Base-by-base conservation (phyloP, 2,329 filamentous ascomycete species). In the Fusarium mundagurra region DNA sequence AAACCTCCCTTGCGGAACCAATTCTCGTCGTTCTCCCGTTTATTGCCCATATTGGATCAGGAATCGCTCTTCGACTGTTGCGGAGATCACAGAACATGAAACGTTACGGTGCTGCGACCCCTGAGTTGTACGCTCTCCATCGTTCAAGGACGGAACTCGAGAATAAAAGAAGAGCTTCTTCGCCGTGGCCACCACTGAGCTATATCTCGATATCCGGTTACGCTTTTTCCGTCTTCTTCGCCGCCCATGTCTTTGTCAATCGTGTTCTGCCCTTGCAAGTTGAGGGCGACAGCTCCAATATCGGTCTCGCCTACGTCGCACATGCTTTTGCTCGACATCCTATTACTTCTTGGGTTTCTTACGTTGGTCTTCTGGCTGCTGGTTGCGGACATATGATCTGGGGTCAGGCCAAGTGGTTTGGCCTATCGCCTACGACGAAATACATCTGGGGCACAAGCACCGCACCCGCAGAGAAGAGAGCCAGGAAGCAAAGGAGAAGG, bases 281-380 rank as follows among this genome's bases (percentile, higher is more conserved):
- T 50, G 93, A 97, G 61, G 95, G 95, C 12, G 94, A 95, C 67
- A 95, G 92, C 78, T 93, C 94, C n/a, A 92, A 96, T 61, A 92
- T 98, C 45, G 93, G 94, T 1, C 85, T 98, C 18, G 92, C 90
- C 18, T 98, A 93, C 81, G 92, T 98, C 13, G 90, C 92, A 18
- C 95, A 98, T 83, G 94, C 94, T 6, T 96, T 98, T 79, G 91
- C 93, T 36, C 88, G 90, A 20, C 92, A 94, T 77, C 91, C 92
- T 0, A 74, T 87, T 4, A 81, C 92, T 14, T 90, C 93, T n/a
- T 92, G 91, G 81, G 76, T 88, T 3, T 92, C 92, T 3, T 98
- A 97, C 81, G 78, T 85, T 3, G 87, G 91, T 4, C 85, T 98
- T 55, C 85, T 98, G 12, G 85, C 85, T 22, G 83, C 92, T 0